These are phyloP conservation scores for Arabidopsis suecica DNA, from an alignment of 345 rosid genomes.

Conservation along the genomic window DNA sequence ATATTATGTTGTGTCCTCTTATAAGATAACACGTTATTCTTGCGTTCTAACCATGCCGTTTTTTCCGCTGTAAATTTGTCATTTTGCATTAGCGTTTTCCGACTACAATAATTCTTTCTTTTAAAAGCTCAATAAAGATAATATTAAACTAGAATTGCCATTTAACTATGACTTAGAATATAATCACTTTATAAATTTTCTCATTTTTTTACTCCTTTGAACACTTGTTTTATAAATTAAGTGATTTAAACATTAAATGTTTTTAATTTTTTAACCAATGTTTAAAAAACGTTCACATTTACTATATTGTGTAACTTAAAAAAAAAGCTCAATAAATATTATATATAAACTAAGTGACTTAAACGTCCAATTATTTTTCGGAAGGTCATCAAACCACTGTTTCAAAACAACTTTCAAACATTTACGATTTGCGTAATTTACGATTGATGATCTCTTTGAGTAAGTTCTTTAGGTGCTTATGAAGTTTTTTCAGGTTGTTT, in stretches of 20 bases:
- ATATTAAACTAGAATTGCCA: neutral
- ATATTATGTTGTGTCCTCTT: neutral
- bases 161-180: too few species aligned
- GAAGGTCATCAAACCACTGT: neutral
- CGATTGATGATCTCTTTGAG: too few species aligned
- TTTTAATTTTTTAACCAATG: neutral
- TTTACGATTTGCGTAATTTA: neutral
- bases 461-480: too few species aligned
- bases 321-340: too few species aligned
- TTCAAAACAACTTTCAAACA: neutral
- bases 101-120: too few species aligned
- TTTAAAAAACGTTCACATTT: neutral
- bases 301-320: neutral
- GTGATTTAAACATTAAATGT: neutral
- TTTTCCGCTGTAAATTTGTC: neutral
- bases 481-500: too few species aligned
- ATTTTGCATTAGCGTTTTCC: neutral
- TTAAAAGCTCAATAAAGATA: neutral
- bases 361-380: neutral
- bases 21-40: neutral
- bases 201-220: neutral
- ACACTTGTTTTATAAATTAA: neutral
- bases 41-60: neutral
- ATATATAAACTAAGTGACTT: neutral
- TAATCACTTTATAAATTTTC: neutral